Evolutionary conservation across 78 protist genomes (phyloP), one percentile per base, ranked within the genome.

Genomic region (Dictyostelium brefeldianum): DNA sequence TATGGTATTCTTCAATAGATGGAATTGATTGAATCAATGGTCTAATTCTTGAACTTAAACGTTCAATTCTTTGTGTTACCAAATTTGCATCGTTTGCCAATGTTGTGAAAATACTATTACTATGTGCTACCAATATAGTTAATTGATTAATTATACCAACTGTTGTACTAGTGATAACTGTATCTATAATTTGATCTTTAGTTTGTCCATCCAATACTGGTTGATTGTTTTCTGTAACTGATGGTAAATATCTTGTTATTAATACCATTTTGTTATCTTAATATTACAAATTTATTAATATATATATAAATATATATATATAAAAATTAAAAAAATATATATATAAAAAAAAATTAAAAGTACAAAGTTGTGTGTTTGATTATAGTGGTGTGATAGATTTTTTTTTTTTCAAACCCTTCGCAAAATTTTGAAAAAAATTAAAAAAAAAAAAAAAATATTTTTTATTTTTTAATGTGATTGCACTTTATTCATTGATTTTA

Each of bases 171-270:
- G 75, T 79, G n/a, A 83, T 31, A 29, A 83, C 91, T 71, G 91
- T 80, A 83, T 83, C 91, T 9, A 56, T 27, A 25, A 83, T 83
- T 27, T 83, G 91, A 48, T 83, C 91, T 43, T 83, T 83, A 9
- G 27, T 70, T 51, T 36, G 50, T 17, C 65, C 59, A 9, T 59
- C 65, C 22, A 71, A 79, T 25, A 75, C 31, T 56, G 91, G 81
- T 73, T 77, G 75, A 73, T 83, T 83, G 43, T 83, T 71, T 0
- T 83, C 91, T 12, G 41, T 73, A 11, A 62, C 48, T 15, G 91
- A 83, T 83, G 91, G 91, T 56, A 83, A 71, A 73, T 83, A 83
- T 73, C 91, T 83, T 50, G 91, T 83, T 25, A 83, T 83, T 43
- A 83, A 83, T 56, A 83, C 91, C 91, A 73, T 73, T 73, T 77